Conservation (phyloP, 768 basidiomycete species). For the Kwoniella dendrophila region DNA sequence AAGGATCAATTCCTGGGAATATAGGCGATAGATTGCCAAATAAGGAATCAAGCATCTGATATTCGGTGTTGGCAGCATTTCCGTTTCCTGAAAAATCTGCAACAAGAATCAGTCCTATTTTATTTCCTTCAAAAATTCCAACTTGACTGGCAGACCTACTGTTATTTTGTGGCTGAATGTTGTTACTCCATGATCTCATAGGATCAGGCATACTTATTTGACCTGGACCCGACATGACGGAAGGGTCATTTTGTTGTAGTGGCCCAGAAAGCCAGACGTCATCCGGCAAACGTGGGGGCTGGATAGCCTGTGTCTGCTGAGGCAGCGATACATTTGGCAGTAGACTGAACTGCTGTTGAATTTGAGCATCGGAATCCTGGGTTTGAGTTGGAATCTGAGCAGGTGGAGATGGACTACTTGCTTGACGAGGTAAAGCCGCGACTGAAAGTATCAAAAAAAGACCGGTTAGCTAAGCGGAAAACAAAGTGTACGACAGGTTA, state of each 20-base stretch:
- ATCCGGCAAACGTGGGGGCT: conserved; percentile 25
- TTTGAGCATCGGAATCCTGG: conserved; percentile 4
- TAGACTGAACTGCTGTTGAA: conserved; percentile 5
- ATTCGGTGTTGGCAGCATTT: conserved; percentile 90
- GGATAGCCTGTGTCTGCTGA: conserved; percentile 4
- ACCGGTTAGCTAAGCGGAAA: neutral
- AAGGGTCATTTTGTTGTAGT: neutral
- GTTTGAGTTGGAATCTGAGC: neutral
- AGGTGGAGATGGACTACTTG: conserved; percentile 7
- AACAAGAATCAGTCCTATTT: neutral
- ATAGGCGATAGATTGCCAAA: conserved; percentile 62
- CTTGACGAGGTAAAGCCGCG: conserved; percentile 12
- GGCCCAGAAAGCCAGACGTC: conserved; percentile 32
- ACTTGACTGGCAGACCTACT: too few relatives aligned
- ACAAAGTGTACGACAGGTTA: neutral
- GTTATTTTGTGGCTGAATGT: neutral
- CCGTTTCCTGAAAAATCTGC: conserved; percentile 66
- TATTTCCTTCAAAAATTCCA: too few relatives aligned
- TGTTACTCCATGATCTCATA: conserved; percentile 5
- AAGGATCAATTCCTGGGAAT: conserved; percentile 28
- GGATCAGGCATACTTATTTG: conserved; percentile 3
- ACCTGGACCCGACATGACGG: neutral
- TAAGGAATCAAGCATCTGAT: conserved; percentile 89
- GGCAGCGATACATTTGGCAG: conserved; percentile 17
- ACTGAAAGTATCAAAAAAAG: neutral